phyloP scores from a whole-genome alignment of 352 stramenopile genomes.

The Globisporangium lucens region DNA sequence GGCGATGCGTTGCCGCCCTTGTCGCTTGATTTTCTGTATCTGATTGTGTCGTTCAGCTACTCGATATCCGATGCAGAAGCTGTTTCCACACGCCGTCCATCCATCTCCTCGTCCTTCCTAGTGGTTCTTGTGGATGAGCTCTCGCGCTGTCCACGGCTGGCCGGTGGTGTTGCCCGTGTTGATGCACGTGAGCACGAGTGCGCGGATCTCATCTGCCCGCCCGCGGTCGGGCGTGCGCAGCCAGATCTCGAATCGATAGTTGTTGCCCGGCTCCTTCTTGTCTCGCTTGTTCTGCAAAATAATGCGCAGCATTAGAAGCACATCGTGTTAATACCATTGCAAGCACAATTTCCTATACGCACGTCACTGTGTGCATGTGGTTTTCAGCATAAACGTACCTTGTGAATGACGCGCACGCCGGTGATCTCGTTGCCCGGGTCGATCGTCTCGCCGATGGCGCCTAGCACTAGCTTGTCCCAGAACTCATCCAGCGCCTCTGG shows the following conservation, averaged over 20 bases:
- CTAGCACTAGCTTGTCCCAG: conserved; percentile 89
- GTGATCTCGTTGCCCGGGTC: conserved; percentile 86
- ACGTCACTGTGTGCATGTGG: neutral
- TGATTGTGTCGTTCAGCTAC: neutral
- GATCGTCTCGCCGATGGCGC: conserved; percentile 88
- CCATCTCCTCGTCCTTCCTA: conserved; percentile 21
- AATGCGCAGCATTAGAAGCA: too few relatives aligned
- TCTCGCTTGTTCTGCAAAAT: conserved; percentile 73
- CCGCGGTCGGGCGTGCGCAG: conserved; percentile 56
- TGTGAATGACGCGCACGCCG: conserved; percentile 90
- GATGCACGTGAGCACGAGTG: conserved; percentile 61
- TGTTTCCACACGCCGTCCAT: neutral
- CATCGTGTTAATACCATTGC: too few relatives aligned
- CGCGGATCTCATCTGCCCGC: conserved; percentile 73
- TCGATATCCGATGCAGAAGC: neutral
- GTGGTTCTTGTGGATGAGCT: conserved; percentile 85
- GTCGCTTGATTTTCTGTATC: neutral
- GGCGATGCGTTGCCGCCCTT: neutral
- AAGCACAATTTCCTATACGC: neutral
- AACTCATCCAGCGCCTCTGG: conserved; percentile 80
- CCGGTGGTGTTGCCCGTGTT: conserved; percentile 55
- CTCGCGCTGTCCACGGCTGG: conserved; percentile 43
- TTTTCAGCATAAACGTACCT: conserved; percentile 35
- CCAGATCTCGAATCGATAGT: conserved; percentile 87
- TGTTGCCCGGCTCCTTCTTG: conserved; percentile 79